Evolutionary conservation across 75 land plant genomes (phyloP).

Genomic region (Cunninghamia lanceolata): DNA sequence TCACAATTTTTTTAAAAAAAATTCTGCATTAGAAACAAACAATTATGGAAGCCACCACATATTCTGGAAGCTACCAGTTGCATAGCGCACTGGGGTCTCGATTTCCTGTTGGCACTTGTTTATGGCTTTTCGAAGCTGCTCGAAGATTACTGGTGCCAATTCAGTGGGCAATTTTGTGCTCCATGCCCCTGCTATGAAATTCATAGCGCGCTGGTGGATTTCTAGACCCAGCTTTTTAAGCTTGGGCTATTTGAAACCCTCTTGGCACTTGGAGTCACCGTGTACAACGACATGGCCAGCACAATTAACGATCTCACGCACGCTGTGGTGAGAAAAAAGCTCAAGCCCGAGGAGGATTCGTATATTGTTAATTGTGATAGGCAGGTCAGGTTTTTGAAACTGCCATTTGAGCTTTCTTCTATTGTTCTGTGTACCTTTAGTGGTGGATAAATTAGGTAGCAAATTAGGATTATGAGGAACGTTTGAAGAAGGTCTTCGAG

Average conservation of each 20-base stretch:
- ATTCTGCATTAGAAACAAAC: no score
- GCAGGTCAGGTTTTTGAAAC: constrained; percentile 46
- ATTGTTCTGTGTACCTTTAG: no score
- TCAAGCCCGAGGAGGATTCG: no score
- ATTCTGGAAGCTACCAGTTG: no score
- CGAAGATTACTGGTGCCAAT: constrained; percentile 68
- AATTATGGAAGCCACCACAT: no score
- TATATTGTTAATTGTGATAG: not conserved
- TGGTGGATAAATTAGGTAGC: no score
- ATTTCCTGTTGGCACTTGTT: constrained; percentile 41
- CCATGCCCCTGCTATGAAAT: constrained; percentile 76
- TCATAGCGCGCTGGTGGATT: constrained; percentile 46
- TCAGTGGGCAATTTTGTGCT: constrained; percentile 82
- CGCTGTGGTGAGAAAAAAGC: constrained; percentile 18
- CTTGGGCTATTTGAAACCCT: constrained; percentile 60
- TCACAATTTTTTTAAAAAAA: no score
- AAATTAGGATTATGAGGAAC: no score
- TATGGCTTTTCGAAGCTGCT: constrained; percentile 60
- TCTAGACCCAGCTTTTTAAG: constrained; percentile 65
- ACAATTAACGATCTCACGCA: constrained; percentile 42
- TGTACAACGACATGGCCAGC: constrained; percentile 34
- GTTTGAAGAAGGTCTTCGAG: no score
- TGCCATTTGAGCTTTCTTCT: no score
- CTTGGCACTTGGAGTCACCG: constrained; percentile 62
- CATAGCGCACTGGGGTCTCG: constrained; percentile 83